Evolutionary conservation across 768 basidiomycete genomes (phyloP), one percentile per base, ranked within the genome.

Genomic region (Kwoniella bestiolae): DNA sequence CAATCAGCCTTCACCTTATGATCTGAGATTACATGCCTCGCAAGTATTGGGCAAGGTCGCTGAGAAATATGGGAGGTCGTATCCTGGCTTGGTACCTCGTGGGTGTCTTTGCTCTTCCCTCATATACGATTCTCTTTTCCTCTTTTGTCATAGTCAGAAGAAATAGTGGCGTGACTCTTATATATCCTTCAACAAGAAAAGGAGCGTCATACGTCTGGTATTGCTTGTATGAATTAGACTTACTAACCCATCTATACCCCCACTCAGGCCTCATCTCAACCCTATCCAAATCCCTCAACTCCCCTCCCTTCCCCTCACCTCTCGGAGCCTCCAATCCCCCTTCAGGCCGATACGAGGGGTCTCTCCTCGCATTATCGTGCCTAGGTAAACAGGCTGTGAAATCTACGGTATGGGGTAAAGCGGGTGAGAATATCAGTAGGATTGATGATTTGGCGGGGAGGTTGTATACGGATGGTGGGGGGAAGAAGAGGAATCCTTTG

Each of bases 191-290:
- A n/a, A n/a, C 41, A 45, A 44, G 21, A 47, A 11, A 26, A 18
- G 7, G 28, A n/a, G 25, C 14, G 2, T n/a, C 9, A 6, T 26
- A 18, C 52, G 29, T 25, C 23, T 18, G 3, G 52, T n/a, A n/a
- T n/a, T n/a, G n/a, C n/a, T n/a, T n/a, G n/a, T n/a, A n/a, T n/a
- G n/a, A n/a, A n/a, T n/a, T n/a, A n/a, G n/a, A n/a, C n/a, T n/a
- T n/a, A n/a, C n/a, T n/a, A n/a, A n/a, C n/a, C n/a, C n/a, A n/a
- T n/a, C n/a, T n/a, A n/a, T n/a, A n/a, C n/a, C n/a, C n/a, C n/a
- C n/a, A n/a, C n/a, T n/a, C n/a, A 29, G 90, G 95, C 14, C 90
- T 97, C 52, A 91, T 94, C 85, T 96, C 96, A 79, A 96, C 95
- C 0, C 87, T 98, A 3, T 85, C 96, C 3, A 85, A 94, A 11